Evolutionary conservation across 192 early-diverging fungal genomes (phyloP).

Genomic region (Gigaspora rosea): DNA sequence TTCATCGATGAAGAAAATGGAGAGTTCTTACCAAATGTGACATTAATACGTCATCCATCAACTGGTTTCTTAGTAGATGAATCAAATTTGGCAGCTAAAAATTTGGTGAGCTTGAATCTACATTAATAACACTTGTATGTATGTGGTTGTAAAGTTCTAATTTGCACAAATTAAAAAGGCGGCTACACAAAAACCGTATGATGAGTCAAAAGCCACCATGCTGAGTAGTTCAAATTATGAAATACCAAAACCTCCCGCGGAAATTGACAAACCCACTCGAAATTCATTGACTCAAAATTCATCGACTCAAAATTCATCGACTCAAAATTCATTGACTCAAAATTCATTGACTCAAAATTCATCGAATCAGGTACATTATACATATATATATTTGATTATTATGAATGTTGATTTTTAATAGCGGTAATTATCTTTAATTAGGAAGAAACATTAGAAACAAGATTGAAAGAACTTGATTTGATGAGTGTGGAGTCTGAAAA

Average conservation of each 20-base stretch:
- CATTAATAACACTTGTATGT: too few species aligned
- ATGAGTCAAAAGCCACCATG: conserved; percentile 51
- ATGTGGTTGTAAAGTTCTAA: not conserved
- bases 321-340: too few species aligned
- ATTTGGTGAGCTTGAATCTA: conserved; percentile 35
- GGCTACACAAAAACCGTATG: conserved; percentile 58
- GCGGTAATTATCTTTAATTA: not conserved
- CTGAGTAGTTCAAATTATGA: conserved; percentile 46
- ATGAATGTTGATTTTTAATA: not conserved
- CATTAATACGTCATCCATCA: conserved; percentile 34
- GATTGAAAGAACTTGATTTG: not conserved
- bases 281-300: too few species aligned
- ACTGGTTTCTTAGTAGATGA: conserved; percentile 53
- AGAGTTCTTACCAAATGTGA: conserved; percentile 29
- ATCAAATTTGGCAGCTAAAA: conserved; percentile 46
- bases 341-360: too few species aligned
- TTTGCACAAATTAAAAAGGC: conserved; percentile 23
- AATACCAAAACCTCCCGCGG: conserved; percentile 37
- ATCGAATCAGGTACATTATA: too few species aligned
- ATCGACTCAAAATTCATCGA: too few species aligned
- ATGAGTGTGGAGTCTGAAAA: not conserved
- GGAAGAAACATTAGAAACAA: not conserved
- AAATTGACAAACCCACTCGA: not conserved
- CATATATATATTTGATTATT: not conserved
- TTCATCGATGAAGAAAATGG: conserved; percentile 13